Evolutionary conservation across 2,329 filamentous ascomycete species (phyloP), one percentile per base, ranked within the genome.

Genomic region (Phialemoniopsis sp.): DNA sequence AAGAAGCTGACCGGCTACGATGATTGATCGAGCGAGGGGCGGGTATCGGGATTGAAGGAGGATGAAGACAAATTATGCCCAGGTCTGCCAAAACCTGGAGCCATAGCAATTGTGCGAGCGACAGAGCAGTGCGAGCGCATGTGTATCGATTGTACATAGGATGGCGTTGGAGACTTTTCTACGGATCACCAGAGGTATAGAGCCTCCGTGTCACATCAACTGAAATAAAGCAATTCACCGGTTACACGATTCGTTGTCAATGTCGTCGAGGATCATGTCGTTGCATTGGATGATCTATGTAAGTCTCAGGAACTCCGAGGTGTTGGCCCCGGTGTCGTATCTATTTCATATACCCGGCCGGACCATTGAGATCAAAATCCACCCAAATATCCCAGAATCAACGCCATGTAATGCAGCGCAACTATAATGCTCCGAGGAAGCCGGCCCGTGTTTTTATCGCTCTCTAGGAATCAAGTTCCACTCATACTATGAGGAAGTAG

Each of bases 1-100:
- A 81, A 82, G 66, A 66, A 68, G 47, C 50, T 83, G 46, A 71
- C 64, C 33, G 79, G 77, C 43, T 83, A 79, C 58, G 79, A 80
- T 53, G 79, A 83, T 54, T 36, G 45, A 39, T 40, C 34, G 17
- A 32, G 4, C 34, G 33, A 26, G 15, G 5, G 12, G 17, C 3
- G 31, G 33, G 13, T 18, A 18, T 15, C 30, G 15, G 32, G 33
- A 29, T 32, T 13, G 30, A 34, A 19, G 18, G 19, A 8, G 12
- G 26, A 12, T 4, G 13, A 17, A 16, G 7, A 29, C 21, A 26
- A 10, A 26, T 6, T 10, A 26, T 26, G 21, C 21, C 21, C 21
- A 26, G 21, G 21, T 26, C 21, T 26, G 21, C 21, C 21, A 6
- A 10, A 10, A 6, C 21, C 10, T 26, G 21, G 21, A 26, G 21